phyloP scores from a whole-genome alignment of 805 yeast species.

The Teunomyces cretensis region DNA sequence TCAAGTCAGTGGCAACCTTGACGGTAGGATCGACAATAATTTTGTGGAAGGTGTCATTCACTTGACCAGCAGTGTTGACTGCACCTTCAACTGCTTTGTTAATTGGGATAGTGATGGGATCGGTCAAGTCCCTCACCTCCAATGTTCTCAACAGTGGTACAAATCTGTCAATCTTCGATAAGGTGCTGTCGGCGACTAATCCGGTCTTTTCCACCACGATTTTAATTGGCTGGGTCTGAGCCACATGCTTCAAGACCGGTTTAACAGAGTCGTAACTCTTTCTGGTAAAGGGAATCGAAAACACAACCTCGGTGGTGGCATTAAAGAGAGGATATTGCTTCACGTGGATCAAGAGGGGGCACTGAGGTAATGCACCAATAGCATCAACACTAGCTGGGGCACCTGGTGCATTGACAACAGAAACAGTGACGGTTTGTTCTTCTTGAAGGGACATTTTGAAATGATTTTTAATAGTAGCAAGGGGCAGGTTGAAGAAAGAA shows the following conservation, averaged over 20 bases:
- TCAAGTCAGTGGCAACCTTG: conserved; percentile 1
- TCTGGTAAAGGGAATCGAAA: conserved; percentile 2
- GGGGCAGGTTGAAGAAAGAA: neutral
- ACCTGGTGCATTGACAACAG: neutral
- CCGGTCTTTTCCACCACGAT: conserved; percentile 53
- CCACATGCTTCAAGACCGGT: neutral
- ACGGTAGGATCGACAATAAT: conserved; percentile 1
- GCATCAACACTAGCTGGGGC: neutral
- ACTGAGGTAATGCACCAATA: neutral
- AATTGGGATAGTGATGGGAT: conserved; percentile 49
- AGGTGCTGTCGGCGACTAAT: conserved; percentile 50
- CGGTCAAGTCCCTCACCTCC: conserved; percentile 48
- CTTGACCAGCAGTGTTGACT: neutral
- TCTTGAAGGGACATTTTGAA: conserved; percentile 1
- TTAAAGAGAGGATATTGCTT: conserved; percentile 8
- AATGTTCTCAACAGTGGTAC: conserved; percentile 61
- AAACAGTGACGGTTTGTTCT: neutral
- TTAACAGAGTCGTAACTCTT: neutral
- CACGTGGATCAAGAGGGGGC: neutral
- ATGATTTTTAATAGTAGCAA: neutral
- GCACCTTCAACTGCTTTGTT: neutral
- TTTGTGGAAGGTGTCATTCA: neutral
- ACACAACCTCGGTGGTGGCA: conserved; percentile 2
- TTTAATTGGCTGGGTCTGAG: conserved; percentile 31
- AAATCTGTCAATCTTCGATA: conserved; percentile 54